Base-by-base conservation (phyloP, 169 alveolate genomes). In the Perkinsus marinus region DNA sequence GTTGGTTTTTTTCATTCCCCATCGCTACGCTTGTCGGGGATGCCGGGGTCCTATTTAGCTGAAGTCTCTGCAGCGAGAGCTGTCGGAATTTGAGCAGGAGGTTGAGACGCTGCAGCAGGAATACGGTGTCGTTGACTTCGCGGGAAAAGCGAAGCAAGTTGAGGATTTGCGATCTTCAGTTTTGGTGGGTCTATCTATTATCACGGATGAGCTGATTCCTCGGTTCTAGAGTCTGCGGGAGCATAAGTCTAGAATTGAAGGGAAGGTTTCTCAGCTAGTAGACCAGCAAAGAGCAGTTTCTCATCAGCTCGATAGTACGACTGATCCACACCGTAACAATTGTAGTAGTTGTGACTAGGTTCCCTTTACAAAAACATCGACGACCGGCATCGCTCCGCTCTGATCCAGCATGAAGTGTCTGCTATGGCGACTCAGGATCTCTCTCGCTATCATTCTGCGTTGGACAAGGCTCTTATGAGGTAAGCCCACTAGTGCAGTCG, bases 391-490 rank as follows among this genome's bases (percentile, higher is more conserved):
- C 79, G 79, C 37, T 57, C 79, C 79, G 79, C 79, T 7, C 34
- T 57, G 30, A 57, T 57, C 34, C 79, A 57, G 22, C 79, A 57
- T 57, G 79, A 57, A 16, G 79, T 57, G 79, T 57, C 79, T 26
- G 79, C 79, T 19, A 57, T 57, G 79, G 79, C 79, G 37, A 57
- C 79, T 19, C 47, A 93, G 91, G 96, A 95, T 39, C 39, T 95
- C 36, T 94, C 93, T 89, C 90, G 94, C 13, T 95, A 95, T 92
- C 96, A 94, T 90, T 41, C 91, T 2, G 95, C 96, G 22, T 92
- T 97, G 91, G 98, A 97, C 93, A 96, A 96, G 92, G 97, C 98
- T 37, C 92, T 97, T 90, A 96, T 97, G 98, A 95, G 94, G 89
- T 97, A 94, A 93, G 36, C 34, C 94, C 39, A 91, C 90, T 68